Base-by-base conservation (phyloP, 176 grass and related monocot genomes). In the Triticum aestivum region DNA sequence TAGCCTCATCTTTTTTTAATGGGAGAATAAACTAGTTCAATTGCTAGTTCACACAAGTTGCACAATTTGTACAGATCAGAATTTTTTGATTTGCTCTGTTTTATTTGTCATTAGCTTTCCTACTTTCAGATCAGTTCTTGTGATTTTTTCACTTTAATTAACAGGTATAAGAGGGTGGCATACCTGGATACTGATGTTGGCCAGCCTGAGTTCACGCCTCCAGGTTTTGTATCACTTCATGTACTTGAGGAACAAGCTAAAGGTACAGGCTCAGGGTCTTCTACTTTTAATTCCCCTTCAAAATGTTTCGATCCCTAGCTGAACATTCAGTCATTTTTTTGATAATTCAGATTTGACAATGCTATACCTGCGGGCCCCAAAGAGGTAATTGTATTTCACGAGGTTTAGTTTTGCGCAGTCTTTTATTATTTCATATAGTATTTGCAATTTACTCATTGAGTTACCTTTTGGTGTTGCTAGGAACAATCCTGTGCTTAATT, bases 111-210 rank as follows among this genome's bases (percentile, higher is more conserved):
- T 3, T 21, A 71, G 10, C 8, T 35, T 15, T 0, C 17, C 20
- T 87, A 42, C 44, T 77, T 24, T 70, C 38, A 14, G 35, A 47
- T 47, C 34, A 69, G 21, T 69, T 83, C 51, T 49, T 51, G 14
- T 64, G 61, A 37, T 73, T 85, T 21, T 62, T 85, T 75, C 12
- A 37, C 52, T 75, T 90, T 9, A 32, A 68, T 90, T 20, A 21
- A 68, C 61, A 97, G 94, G 77, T 97, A 90, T 75, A 82, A 89
- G 39, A 97, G 35, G 62, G 91, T 93, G 10, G 91, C 84, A 5
- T 96, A 90, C 84, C 56, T 96, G 87, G 89, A 96, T 84, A 96
- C 83, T 23, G 94, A 96, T 90, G 91, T 96, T 75, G 94, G 94
- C 39, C 94, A 96, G 82, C 87, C 94, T 66, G 94, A 93, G 58